Evolutionary conservation across 352 stramenopile genomes (phyloP), one percentile per base, ranked within the genome.

Genomic region (Pythium brachiatum): DNA sequence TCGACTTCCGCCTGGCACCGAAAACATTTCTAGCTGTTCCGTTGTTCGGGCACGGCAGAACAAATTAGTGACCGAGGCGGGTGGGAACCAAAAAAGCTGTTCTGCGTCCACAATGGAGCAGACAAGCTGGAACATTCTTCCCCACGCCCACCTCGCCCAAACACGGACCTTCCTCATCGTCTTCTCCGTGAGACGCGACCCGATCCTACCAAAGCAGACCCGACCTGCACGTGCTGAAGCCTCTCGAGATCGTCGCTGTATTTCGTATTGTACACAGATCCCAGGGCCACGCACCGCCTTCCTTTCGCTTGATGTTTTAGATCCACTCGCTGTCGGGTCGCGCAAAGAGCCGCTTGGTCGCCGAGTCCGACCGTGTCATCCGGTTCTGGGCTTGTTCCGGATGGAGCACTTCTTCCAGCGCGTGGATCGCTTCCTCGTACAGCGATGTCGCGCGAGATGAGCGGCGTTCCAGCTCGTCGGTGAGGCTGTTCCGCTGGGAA

Each of bases 311-410:
- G 36, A 13, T 9, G 36, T 6, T 20, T 59, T 57, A 70, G 34
- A 70, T 70, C 63, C 63, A 70, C 63, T 70, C 63, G 53, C 56
- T 70, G 46, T 70, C 63, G 43, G 63, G 56, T 16, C 51, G 55
- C 0, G 60, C 63, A 36, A 70, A 70, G 11, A 70, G 31, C 27
- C 51, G 50, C 29, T 60, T 57, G 3, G 57, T 38, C 18, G 63
- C 53, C 57, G 63, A 70, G 36, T 61, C 56, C 7, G 57, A 60
- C 13, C 63, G 63, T 27, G 50, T 44, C 52, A 36, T 16, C 16
- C 57, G 56, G 6, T 43, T 62, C 18, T 29, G 15, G 13, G 29
- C 18, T 13, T 57, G 29, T 16, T 65, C 52, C 25, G 63, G 63
- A 34, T 70, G 56, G 21, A 70, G 63, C 41, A 52, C 63, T 20